phyloP scores from a whole-genome alignment of 345 rosid species.

The Pelargonium nanum region DNA sequence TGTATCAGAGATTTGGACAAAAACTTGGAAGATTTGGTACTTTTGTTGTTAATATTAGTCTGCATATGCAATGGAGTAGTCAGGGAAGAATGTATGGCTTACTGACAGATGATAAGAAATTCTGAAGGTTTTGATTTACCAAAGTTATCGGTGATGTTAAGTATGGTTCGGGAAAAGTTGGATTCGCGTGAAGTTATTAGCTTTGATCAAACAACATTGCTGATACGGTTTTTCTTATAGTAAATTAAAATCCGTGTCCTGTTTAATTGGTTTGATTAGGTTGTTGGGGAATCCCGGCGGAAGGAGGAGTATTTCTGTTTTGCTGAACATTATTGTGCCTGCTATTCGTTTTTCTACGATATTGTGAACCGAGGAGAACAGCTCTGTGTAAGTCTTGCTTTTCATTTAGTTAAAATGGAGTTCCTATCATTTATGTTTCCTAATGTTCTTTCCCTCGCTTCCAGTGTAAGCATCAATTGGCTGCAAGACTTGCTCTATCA shows the following conservation, averaged over 20 bases:
- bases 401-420: not conserved
- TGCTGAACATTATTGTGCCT: conserved; percentile 65
- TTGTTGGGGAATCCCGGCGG: conserved; percentile 75
- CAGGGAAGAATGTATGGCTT: too few relatives aligned
- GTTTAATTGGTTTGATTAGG: conserved; percentile 25
- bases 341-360: conserved; percentile 86
- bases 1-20: too few relatives aligned
- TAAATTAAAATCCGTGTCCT: not conserved
- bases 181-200: not conserved
- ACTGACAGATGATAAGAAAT: too few relatives aligned
- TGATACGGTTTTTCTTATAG: not conserved
- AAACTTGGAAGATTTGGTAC: too few relatives aligned
- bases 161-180: not conserved
- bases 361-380: conserved; percentile 79
- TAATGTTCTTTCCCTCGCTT: conserved; percentile 7
- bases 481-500: conserved; percentile 67
- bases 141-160: too few relatives aligned
- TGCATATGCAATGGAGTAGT: too few relatives aligned
- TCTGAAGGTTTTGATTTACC: too few relatives aligned
- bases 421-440: not conserved
- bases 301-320: conserved; percentile 84
- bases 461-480: conserved; percentile 87
- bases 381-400: conserved; percentile 45
- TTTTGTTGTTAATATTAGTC: too few relatives aligned
- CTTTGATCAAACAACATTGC: not conserved